Base-by-base conservation (phyloP, 2,329 filamentous ascomycete genomes). In the Fonsecaea pedrosoi region DNA sequence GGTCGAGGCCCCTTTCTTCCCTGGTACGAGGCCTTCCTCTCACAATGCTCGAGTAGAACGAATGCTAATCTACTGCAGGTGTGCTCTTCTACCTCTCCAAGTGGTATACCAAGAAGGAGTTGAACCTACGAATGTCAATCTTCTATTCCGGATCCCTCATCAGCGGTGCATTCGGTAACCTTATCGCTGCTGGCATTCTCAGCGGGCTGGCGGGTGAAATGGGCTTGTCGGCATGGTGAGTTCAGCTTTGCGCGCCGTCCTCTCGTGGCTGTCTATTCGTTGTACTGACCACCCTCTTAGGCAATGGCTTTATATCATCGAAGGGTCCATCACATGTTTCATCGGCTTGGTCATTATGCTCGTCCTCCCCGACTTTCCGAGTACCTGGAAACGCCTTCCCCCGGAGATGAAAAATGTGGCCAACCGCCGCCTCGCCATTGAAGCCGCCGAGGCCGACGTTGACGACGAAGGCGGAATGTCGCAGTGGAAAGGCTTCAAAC, bases 91-190 rank as follows among this genome's bases (percentile, higher is more conserved):
- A 89, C 54, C 80, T 90, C 79, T 3, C 21, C 87, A 86, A 0
- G 87, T 89, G 71, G 84, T 90, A 90, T 76, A 90, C 87, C 1
- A 82, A 87, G 56, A 82, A 84, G 58, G 85, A 87, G 76, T 72
- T 88, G 68, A 82, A 83, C 18, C 78, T 79, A 61, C 63, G 71
- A 42, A 87, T 87, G 71, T 85, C 85, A 61, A 81, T 88, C 38
- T 76, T 88, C 32, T 88, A 87, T 76, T 86, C 85, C 0, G 85
- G 85, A 0, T 80, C 89, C 1, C 74, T 85, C 21, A 77, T 86
- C 35, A 81, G 80, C 61, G 82, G 77, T 55, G 84, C 84, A 1
- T 86, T 86, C 70, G 83, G 83, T 10, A 83, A 82, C 21, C 77
- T 86, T n/a, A 84, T 87, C 57, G 84, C 82, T 12, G 84, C 84